These are phyloP conservation scores for Pulveroboletus sp. DNA, from an alignment of 768 basidiomycete genomes.

Conservation along the genomic window DNA sequence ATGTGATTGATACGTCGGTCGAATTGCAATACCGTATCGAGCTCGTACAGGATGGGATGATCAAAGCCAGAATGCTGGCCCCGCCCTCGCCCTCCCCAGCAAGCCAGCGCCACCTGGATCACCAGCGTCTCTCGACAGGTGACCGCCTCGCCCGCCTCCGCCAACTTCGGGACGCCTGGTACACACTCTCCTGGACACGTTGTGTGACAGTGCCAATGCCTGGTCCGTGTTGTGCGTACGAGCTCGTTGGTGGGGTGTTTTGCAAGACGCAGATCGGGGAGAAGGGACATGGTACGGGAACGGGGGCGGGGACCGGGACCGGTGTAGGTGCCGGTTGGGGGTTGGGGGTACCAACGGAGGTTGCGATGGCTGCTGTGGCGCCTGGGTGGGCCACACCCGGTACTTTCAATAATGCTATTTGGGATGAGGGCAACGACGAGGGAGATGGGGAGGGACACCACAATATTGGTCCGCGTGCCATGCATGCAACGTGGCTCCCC, in stretches of 20 bases:
- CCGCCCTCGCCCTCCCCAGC: no score
- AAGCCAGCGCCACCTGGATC: not conserved
- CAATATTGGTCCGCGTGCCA: conserved; percentile 23
- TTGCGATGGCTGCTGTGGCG: no score
- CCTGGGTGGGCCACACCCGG: no score
- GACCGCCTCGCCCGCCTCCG: conserved; percentile 35
- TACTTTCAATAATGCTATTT: no score
- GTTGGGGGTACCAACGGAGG: no score
- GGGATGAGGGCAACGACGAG: not conserved
- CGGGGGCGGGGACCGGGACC: not conserved
- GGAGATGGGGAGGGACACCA: not conserved
- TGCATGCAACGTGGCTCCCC: conserved; percentile 22
- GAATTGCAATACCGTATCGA: conserved; percentile 40
- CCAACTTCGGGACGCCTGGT: conserved; percentile 37
- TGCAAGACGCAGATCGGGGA: conserved; percentile 36
- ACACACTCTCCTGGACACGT: conserved; percentile 25
- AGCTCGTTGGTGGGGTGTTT: conserved; percentile 60
- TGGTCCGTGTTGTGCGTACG: conserved; percentile 49
- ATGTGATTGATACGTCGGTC: conserved; percentile 23
- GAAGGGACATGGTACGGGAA: not conserved
- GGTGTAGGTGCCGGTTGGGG: no score
- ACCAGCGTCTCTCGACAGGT: conserved; percentile 9
- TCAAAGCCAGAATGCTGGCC: no score
- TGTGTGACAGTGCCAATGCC: conserved; percentile 28
- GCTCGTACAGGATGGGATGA: conserved; percentile 38